Percentiles rank a stretch among this genome's conserved stretches.
phyloP scores from a whole-genome alignment of 2,329 filamentous ascomycete species.

The Cladosporium sp. region DNA sequence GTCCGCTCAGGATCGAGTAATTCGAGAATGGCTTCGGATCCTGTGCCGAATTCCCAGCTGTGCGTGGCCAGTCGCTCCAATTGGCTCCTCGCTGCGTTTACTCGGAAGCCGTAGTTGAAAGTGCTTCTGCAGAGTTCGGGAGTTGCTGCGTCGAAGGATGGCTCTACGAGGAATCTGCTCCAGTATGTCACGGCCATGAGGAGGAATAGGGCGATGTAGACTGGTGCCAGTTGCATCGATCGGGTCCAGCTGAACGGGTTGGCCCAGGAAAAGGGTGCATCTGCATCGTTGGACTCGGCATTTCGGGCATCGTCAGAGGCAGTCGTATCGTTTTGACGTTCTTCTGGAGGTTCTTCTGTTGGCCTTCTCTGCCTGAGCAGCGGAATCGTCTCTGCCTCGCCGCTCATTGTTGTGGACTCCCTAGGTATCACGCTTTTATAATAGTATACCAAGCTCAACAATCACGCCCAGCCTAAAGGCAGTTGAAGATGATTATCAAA shows the following conservation, averaged over 20 bases:
- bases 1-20: constrained; percentile 33
- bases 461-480: no score
- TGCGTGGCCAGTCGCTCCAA: constrained; percentile 32
- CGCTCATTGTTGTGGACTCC: constrained; percentile 4
- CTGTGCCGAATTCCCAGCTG: constrained; percentile 41
- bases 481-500: not conserved
- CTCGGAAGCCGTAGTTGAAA: constrained; percentile 25
- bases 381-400: constrained; percentile 4
- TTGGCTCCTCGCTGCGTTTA: constrained; percentile 25
- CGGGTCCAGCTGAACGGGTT: constrained; percentile 21
- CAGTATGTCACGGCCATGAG: constrained; percentile 15
- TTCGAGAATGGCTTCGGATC: constrained; percentile 38
- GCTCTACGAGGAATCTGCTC: constrained; percentile 15
- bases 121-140: constrained; percentile 21
- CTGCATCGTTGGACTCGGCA: not conserved
- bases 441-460: no score
- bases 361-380: constrained; percentile 8
- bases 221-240: constrained; percentile 17
- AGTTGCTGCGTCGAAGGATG: constrained; percentile 16
- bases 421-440: no score
- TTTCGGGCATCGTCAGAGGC: not conserved
- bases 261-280: constrained; percentile 14
- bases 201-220: constrained; percentile 16
- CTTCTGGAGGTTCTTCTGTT: not conserved
- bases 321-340: not conserved